phyloP scores from a whole-genome alignment of 352 stramenopile species.

The Phytophthora palmivora region DNA sequence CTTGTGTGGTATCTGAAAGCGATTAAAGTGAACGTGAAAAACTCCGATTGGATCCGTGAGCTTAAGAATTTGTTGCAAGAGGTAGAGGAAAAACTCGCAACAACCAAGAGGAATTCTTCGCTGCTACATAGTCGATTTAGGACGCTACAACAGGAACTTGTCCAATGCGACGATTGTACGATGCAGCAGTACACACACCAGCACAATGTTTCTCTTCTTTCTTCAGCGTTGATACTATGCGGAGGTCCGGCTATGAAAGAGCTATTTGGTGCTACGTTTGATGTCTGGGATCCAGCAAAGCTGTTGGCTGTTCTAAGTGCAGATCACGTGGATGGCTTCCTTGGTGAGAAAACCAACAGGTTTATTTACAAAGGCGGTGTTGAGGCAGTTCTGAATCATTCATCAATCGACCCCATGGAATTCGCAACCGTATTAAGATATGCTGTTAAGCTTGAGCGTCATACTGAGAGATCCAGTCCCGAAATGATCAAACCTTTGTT shows the following conservation, averaged over 20 bases:
- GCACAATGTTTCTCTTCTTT: slow-evolving; percentile 5
- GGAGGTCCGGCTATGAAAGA: not conserved
- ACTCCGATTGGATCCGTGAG: slow-evolving; percentile 26
- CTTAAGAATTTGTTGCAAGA: slow-evolving; percentile 31
- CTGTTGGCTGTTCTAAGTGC: not conserved
- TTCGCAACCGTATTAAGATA: slow-evolving; percentile 8
- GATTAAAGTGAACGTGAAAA: slow-evolving; percentile 39
- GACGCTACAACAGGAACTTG: not conserved
- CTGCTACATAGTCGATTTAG: slow-evolving; percentile 4
- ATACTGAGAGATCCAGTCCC: not conserved
- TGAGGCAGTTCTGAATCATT: not conserved
- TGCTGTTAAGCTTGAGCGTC: not conserved
- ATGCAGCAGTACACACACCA: not conserved
- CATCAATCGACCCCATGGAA: slow-evolving; percentile 2
- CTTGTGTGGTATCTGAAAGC: slow-evolving; percentile 31
- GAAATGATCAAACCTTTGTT: not conserved
- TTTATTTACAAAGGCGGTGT: slow-evolving; percentile 7
- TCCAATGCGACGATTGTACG: not conserved
- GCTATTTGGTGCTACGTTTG: slow-evolving; percentile 5
- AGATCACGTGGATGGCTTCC: slow-evolving; percentile 1
- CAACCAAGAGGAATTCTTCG: not conserved
- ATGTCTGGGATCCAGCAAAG: slow-evolving; percentile 4
- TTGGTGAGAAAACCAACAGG: slow-evolving; percentile 4
- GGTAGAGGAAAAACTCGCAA: slow-evolving; percentile 3
- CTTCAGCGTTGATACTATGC: slow-evolving; percentile 3